phyloP scores from a whole-genome alignment of 495 filamentous ascomycete species.

The Jackrogersella minutella region DNA sequence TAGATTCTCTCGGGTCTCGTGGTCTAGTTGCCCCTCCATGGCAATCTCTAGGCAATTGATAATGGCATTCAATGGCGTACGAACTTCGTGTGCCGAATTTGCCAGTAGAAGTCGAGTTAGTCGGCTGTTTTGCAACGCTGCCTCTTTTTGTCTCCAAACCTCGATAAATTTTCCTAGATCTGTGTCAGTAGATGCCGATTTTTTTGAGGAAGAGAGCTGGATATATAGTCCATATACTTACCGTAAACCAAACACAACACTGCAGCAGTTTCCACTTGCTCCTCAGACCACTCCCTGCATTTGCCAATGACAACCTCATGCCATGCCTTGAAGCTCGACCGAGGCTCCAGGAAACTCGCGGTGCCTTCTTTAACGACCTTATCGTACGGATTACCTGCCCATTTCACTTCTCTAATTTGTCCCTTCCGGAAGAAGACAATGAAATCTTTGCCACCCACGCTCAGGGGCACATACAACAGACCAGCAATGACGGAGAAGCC shows the following conservation, averaged over 20 bases:
- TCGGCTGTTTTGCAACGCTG: slow-evolving; percentile 80
- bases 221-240: slow-evolving; percentile 55
- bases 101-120: slow-evolving; percentile 83
- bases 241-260: slow-evolving; percentile 91
- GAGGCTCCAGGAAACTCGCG: slow-evolving; percentile 73
- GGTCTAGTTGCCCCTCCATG: slow-evolving; percentile 80
- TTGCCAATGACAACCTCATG: slow-evolving; percentile 77
- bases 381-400: slow-evolving; percentile 95
- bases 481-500: slow-evolving; percentile 84
- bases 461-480: slow-evolving; percentile 83
- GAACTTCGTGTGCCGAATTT: slow-evolving; percentile 94
- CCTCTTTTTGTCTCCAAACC: slow-evolving; percentile 94
- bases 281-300: slow-evolving; percentile 78
- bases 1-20: slow-evolving; percentile 87
- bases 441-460: slow-evolving; percentile 79
- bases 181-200: slow-evolving; percentile 3
- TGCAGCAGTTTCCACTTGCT: slow-evolving; percentile 84
- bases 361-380: slow-evolving; percentile 75
- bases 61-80: slow-evolving; percentile 93
- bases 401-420: slow-evolving; percentile 80
- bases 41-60: slow-evolving; percentile 97
- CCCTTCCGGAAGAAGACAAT: slow-evolving; percentile 91
- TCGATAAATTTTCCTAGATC: slow-evolving; percentile 69
- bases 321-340: slow-evolving; percentile 81
- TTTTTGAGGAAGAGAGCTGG: background rate